Evolutionary conservation across 495 filamentous ascomycete species (phyloP).

Genomic region (Lentithecium fluviatile): DNA sequence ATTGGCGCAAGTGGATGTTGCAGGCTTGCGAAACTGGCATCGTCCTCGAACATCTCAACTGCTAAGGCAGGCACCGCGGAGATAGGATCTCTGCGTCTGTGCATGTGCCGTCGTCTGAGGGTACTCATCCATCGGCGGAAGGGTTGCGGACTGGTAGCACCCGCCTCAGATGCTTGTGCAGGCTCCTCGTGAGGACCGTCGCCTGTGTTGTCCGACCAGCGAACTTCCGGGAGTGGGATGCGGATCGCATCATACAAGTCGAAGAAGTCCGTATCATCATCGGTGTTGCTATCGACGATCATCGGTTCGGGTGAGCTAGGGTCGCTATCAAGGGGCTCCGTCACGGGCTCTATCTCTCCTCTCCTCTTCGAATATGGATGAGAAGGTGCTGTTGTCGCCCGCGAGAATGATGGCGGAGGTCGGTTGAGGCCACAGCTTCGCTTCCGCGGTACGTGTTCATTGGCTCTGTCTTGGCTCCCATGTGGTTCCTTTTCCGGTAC

Average conservation of each 20-base stretch:
- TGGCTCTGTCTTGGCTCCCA: background rate
- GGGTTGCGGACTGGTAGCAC: conserved; percentile 31
- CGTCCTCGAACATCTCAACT: conserved; percentile 43
- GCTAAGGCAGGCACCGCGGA: conserved; percentile 49
- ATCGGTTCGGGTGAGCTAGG: conserved; percentile 4
- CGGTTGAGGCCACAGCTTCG: conserved; percentile 12
- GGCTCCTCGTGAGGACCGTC: background rate
- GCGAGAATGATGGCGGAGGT: conserved; percentile 1
- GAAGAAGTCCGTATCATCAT: conserved; percentile 6
- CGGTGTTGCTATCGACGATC: conserved; percentile 3
- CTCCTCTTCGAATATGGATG: background rate
- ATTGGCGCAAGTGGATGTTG: conserved; percentile 4
- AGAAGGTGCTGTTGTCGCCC: background rate
- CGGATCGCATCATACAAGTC: conserved; percentile 29
- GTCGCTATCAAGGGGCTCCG: background rate
- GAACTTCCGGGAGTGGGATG: conserved; percentile 27
- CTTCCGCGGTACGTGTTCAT: conserved; percentile 12
- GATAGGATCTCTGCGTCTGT: conserved; percentile 23
- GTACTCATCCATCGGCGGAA: conserved; percentile 59
- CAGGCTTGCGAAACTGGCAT: background rate
- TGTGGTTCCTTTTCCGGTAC: background rate
- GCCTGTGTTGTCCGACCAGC: conserved; percentile 18
- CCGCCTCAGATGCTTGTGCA: background rate
- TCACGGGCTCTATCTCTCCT: background rate
- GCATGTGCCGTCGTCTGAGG: conserved; percentile 47